Evolutionary conservation across 805 yeast species (phyloP).

Genomic region (Candida ortonii): DNA sequence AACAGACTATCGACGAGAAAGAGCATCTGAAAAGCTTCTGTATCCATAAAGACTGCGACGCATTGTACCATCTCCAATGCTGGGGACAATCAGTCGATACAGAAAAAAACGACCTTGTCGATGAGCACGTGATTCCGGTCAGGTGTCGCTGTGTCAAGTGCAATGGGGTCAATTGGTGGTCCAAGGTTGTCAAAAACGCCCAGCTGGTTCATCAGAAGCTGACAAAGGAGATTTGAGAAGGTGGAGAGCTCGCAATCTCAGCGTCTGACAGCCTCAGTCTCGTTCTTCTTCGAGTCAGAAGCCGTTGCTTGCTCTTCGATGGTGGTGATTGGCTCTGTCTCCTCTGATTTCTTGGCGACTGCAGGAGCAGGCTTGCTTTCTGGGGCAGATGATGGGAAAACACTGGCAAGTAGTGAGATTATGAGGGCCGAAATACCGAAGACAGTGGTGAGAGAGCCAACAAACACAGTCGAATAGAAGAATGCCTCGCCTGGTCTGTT

Average conservation of each 20-base stretch:
- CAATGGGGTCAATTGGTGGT: constrained; percentile 28
- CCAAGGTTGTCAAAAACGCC: constrained; percentile 25
- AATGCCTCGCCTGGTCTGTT: constrained; percentile 51
- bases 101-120: constrained; percentile 7
- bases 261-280: constrained; percentile 31
- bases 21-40: constrained; percentile 26
- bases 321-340: constrained; percentile 11
- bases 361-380: constrained; percentile 4
- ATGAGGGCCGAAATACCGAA: constrained; percentile 43
- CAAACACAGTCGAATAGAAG: constrained; percentile 42
- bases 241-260: constrained; percentile 2
- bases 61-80: constrained; percentile 36
- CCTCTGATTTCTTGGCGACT: constrained; percentile 17
- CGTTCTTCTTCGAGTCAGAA: constrained; percentile 25
- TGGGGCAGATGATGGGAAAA: constrained; percentile 9
- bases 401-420: constrained; percentile 20
- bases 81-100: constrained; percentile 23
- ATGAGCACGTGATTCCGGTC: constrained; percentile 24
- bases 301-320: constrained; percentile 14
- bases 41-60: constrained; percentile 25
- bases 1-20: constrained; percentile 12
- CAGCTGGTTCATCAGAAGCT: constrained; percentile 11
- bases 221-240: constrained; percentile 1
- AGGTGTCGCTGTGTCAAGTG: constrained; percentile 28
- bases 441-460: constrained; percentile 38